Evolutionary conservation across 345 rosid species (phyloP), one percentile per base, ranked within the genome.

Genomic region (Odontarrhena argentea): DNA sequence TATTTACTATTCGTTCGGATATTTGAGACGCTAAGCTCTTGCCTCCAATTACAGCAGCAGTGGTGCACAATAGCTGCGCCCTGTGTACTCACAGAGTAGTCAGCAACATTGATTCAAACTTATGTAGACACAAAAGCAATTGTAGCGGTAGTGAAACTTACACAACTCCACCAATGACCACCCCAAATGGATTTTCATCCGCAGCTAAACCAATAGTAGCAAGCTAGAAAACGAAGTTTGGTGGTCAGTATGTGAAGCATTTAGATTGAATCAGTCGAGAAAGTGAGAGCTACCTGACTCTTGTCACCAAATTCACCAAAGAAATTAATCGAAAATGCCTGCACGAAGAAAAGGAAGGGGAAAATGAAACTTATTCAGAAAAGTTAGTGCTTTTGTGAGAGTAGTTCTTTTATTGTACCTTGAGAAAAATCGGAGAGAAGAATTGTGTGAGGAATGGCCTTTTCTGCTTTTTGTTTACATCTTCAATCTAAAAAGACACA

Each of bases 241-340:
- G 12, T 49, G 55, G 51, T 69, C 34, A 75, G 74, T 67, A 58
- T 43, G 71, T 32, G 61, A 43, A 47, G 53, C 55, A 44, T 10
- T 40, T 9, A 40, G 8, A 70, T 5, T 38, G 43, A 60, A 57
- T 38, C 46, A 34, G 35, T 41, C 9, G 7, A 28, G 64, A 28
- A 40, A 47, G 45, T 24, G 45, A 64, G 22, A 18, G 22, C 48
- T 71, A 93, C 98, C 96, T 87, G 98, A 76, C 98, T 93, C 82
- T 85, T 93, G 81, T 90, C 98, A 59, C 98, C 97, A 94, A 94
- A 87, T 81, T 93, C 97, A 38, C 98, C 98, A 69, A 93, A 90
- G 80, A 93, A 93, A 8, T 88, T 90, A 10, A 93, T 87, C 32
- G 97, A 93, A 82, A 93, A 93, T 34, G 98, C 98, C 96, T 93